Base-by-base conservation (phyloP, 768 basidiomycete genomes). In the Trametes punicea region DNA sequence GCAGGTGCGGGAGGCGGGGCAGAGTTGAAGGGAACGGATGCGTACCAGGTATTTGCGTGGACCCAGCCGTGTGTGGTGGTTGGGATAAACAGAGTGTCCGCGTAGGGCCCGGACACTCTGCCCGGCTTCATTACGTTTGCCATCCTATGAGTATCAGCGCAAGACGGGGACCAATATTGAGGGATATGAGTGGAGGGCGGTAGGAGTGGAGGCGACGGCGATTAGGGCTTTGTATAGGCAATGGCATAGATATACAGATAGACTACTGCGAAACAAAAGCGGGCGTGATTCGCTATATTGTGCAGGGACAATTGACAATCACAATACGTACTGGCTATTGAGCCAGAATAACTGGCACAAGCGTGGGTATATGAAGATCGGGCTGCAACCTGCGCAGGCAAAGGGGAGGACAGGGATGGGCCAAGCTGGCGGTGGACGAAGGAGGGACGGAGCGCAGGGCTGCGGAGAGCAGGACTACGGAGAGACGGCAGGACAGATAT, bases 1-100 rank as follows among this genome's bases (percentile, higher is more conserved):
- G 75, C 59, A 5, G 85, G 84, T 15, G 77, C 72, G 15, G 85
- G 85, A n/a, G 85, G 82, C 7, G 81, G 77, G 4, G 71, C 72
- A 33, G 74, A 38, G 49, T 55, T 55, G 52, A 60, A 60, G 27
- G 58, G 58, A 29, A 21, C 49, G 38, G 34, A 29, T 8, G 52
- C 49, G 48, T 44, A 60, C 46, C 45, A 59, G 20, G 57, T 36
- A n/a, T 49, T 55, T 13, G 58, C 47, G n/a, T 59, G 57, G 16
- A 59, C 47, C 57, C 57, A 59, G 25, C 57, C 57, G 30, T 53
- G 57, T 3, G 44, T 52, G 31, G 18, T n/a, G 26, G 57, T 55
- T 16, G 53, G 51, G 31, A 55, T 55, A 23, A 38, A 55, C 2
- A 42, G 34, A 36, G 48, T 45, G 23, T 23, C 36, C 9, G 41